These are phyloP conservation scores for Cyberlindnera bimundalis DNA, from an alignment of 805 yeast genomes.

Conservation along the genomic window DNA sequence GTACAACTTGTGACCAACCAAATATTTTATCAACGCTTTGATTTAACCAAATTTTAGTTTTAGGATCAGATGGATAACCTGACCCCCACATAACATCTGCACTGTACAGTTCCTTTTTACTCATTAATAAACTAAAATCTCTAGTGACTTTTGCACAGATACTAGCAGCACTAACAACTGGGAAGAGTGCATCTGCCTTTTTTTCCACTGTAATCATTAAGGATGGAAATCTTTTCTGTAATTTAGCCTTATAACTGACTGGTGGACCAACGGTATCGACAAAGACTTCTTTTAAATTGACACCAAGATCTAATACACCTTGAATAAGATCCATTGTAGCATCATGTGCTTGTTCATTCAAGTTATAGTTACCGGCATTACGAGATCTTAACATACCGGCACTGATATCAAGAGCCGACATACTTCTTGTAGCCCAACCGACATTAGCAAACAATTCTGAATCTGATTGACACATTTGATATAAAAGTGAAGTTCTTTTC, in stretches of 20 bases:
- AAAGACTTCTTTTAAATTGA: constrained; percentile 65
- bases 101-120: constrained; percentile 29
- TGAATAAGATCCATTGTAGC: constrained; percentile 80
- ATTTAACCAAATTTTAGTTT: constrained; percentile 75
- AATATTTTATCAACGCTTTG: constrained; percentile 62
- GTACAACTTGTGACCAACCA: constrained; percentile 77
- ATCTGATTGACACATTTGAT: constrained; percentile 46
- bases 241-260: constrained; percentile 69
- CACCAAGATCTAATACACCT: constrained; percentile 57
- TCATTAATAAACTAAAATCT: constrained; percentile 53
- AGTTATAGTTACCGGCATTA: constrained; percentile 48
- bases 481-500: constrained; percentile 59
- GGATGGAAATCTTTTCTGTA: constrained; percentile 64
- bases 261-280: constrained; percentile 99
- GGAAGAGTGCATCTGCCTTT: constrained; percentile 90
- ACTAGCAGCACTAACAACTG: constrained; percentile 92
- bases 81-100: constrained; percentile 56
- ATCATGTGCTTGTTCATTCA: constrained; percentile 96
- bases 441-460: constrained; percentile 50
- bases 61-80: constrained; percentile 94
- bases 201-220: constrained; percentile 79
- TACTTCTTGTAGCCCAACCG: constrained; percentile 85
- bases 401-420: constrained; percentile 85
- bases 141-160: constrained; percentile 96
- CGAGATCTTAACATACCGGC: constrained; percentile 79